Base-by-base conservation (phyloP, 2,329 filamentous ascomycete species). In the Fusarium sp. region DNA sequence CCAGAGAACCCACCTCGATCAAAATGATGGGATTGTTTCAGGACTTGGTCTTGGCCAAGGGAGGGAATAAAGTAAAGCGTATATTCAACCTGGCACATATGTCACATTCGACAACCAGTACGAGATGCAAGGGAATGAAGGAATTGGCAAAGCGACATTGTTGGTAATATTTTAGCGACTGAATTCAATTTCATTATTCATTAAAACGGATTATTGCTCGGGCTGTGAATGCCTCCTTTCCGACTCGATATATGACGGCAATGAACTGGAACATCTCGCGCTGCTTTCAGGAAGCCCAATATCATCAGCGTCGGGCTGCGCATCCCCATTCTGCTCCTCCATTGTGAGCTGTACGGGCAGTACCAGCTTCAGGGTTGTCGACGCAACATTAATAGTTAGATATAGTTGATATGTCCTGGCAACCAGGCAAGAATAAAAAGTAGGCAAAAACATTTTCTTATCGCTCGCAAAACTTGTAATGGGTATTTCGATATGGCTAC, bases 401-500 rank as follows among this genome's bases (percentile, higher is more conserved):
- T 67, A 51, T n/a, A 67, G 9, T 24, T 67, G 64, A 24, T 67
- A 67, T 33, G 61, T 59, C 31, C 61, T 67, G 28, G 64, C 51
- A 51, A 59, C 8, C 18, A 67, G 28, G 15, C 64, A 67, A 18
- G 64, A 67, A 33, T 67, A 66, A 42, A 67, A 67, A 13, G 61
- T 67, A 4, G 64, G 64, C 28, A 67, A 13, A 31, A 67, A 66
- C 22, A 66, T 51, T 42, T 39, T 67, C 26, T 66, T 67, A 33
- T 60, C 51, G 44, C 44, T 60, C 24, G 38, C 10, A n/a, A 66
- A 66, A 24, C 15, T 31, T 3, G 38, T 30, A 7, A 51, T 22
- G 13, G 44, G 61, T 59, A 67, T 47, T 16, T 67, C 51, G 14
- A 67, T n/a, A 16, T 59, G 44, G 18, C 51, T 51, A 22, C 13